Evolutionary conservation across 2,329 filamentous ascomycete genomes (phyloP).

Genomic region (Chaetomium sp.): DNA sequence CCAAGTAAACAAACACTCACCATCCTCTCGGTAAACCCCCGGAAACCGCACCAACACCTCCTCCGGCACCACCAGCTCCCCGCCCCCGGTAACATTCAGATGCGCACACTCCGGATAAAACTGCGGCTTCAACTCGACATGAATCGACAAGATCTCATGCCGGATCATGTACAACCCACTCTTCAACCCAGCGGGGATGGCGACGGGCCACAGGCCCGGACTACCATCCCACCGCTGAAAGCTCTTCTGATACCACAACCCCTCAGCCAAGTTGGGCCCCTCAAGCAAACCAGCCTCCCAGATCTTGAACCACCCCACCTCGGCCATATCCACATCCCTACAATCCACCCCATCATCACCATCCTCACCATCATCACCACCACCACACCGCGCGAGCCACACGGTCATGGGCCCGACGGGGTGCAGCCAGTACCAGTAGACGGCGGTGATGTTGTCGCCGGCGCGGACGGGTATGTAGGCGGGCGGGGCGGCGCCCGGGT

Average conservation of each 20-base stretch:
- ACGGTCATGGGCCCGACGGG: slow-evolving; percentile 46
- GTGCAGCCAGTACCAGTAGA: slow-evolving; percentile 48
- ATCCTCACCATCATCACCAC: slow-evolving; percentile 20
- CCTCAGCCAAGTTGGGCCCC: slow-evolving; percentile 39
- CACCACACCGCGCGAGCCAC: slow-evolving; percentile 43
- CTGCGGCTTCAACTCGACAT: slow-evolving; percentile 51
- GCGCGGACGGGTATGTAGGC: slow-evolving; percentile 44
- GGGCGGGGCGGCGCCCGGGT: slow-evolving; percentile 40
- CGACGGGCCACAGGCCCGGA: slow-evolving; percentile 48
- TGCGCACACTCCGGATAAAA: slow-evolving; percentile 48
- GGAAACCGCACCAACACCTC: slow-evolving; percentile 42
- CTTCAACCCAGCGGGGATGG: slow-evolving; percentile 48
- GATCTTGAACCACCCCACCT: slow-evolving; percentile 47
- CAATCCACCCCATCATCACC: slow-evolving; percentile 31
- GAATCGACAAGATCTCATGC: slow-evolving; percentile 56
- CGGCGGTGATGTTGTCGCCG: slow-evolving; percentile 43
- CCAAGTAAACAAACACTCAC: slow-evolving; percentile 33
- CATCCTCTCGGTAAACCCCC: slow-evolving; percentile 41
- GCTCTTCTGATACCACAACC: slow-evolving; percentile 44
- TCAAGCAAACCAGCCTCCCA: slow-evolving; percentile 44
- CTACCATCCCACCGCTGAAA: slow-evolving; percentile 46
- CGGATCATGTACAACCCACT: slow-evolving; percentile 54
- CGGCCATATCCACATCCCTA: slow-evolving; percentile 38
- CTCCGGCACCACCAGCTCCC: slow-evolving; percentile 36
- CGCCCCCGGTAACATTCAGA: slow-evolving; percentile 41